Percentiles rank a stretch among this genome's conserved stretches.
Conservation (phyloP, 768 basidiomycete species). For the Mycena galopus region DNA sequence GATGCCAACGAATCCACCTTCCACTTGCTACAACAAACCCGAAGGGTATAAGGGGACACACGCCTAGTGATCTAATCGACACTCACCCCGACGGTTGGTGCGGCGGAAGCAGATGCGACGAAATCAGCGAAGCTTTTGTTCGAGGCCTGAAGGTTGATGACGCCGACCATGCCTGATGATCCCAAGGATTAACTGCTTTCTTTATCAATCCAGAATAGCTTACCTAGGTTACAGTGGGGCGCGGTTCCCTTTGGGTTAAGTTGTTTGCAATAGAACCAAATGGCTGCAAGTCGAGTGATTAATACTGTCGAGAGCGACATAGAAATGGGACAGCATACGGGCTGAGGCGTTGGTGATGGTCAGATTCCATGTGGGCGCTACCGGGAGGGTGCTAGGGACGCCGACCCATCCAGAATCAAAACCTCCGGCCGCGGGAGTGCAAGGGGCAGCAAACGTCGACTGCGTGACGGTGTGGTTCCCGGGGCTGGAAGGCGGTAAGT, state of each 20-base stretch:
- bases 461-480: conserved; percentile 57
- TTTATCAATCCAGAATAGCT: neutral
- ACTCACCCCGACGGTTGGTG: neutral
- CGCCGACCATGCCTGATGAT: conserved; percentile 8
- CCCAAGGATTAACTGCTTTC: neutral
- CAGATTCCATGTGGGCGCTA: conserved; percentile 6
- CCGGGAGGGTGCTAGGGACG: neutral
- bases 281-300: neutral
- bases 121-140: neutral
- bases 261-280: conserved; percentile 21
- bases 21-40: neutral
- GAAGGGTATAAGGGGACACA: neutral
- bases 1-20: neutral
- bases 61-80: too few species aligned
- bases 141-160: neutral
- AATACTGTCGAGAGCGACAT: neutral
- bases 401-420: conserved; percentile 55
- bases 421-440: conserved; percentile 43
- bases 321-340: neutral
- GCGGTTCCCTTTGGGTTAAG: neutral
- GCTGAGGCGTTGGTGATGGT: conserved; percentile 8
- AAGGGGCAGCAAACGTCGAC: conserved; percentile 52
- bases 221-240: conserved; percentile 13
- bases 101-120: neutral
- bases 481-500: neutral